Conservation (phyloP, 257 asterid species). For the Solanum arcanum region DNA sequence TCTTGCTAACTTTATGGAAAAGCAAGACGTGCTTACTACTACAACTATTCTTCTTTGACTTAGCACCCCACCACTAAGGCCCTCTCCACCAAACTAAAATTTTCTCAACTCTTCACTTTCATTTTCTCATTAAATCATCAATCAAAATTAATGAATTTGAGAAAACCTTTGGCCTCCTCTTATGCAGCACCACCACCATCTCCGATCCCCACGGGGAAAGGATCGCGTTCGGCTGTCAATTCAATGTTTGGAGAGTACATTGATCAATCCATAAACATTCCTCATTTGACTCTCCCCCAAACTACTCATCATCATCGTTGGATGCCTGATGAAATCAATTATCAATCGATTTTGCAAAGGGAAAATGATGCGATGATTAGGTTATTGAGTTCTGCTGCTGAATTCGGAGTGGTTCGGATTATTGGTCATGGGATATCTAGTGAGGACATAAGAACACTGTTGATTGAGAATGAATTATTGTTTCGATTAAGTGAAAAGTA, state of each 20-base stretch:
- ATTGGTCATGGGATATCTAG: slow-evolving; percentile 33
- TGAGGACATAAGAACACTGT: slow-evolving; percentile 22
- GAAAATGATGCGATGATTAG: slow-evolving; percentile 9
- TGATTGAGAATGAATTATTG: slow-evolving; percentile 25
- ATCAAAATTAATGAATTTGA: not conserved
- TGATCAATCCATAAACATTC: slow-evolving; percentile 18
- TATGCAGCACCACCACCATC: slow-evolving; percentile 5
- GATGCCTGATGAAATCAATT: slow-evolving; percentile 22
- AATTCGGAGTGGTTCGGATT: slow-evolving; percentile 26
- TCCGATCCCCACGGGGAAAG: slow-evolving; percentile 17
- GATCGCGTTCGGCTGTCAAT: slow-evolving; percentile 10
- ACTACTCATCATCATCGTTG: slow-evolving; percentile 1
- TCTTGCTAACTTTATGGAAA: not conserved
- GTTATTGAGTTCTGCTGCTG: slow-evolving; percentile 26
- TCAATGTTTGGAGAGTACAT: slow-evolving; percentile 4
- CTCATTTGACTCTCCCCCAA: slow-evolving; percentile 34
- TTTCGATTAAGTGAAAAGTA: slow-evolving; percentile 20
- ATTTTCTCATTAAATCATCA: not conserved
- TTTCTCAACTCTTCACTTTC: not conserved
- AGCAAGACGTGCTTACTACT: slow-evolving; percentile 25
- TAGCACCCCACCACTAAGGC: slow-evolving; percentile 2
- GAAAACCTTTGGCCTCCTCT: not conserved
- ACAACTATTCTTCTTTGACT: slow-evolving; percentile 1
- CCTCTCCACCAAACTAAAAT: not conserved
- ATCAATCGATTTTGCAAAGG: slow-evolving; percentile 9